Base-by-base conservation (phyloP, 108 stramenopile species). In the Pseudonitzschia multistriata region DNA sequence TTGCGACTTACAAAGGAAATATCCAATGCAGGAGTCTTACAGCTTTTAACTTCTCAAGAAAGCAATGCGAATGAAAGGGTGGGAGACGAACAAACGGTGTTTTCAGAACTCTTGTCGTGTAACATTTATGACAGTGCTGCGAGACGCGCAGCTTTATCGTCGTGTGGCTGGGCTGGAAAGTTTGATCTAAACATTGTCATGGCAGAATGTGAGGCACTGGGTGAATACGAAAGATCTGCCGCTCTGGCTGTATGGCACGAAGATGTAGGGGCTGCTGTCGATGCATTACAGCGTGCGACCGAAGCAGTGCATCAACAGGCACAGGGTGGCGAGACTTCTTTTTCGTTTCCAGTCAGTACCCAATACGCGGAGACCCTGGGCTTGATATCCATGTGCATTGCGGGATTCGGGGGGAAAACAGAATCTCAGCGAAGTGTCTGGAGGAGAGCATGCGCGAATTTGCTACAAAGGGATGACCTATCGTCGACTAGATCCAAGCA, bases 241-340 rank as follows among this genome's bases (percentile, higher is more conserved):
- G 87, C 89, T 27, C 49, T 94, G 25, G 89, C 92, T 0, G 76
- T 91, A 2, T 94, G 86, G 87, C 85, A 91, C 69, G 86, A 83
- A 27, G 78, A 89, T 68, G 59, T 91, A 7, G 88, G 85, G 25
- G 81, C 81, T 57, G 89, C 89, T 33, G 86, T 90, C 6, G 81
- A 78, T 3, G 68, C 81, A 14, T 73, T 93, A 27, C 86, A 90
- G 63, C 78, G 81, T 28, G 92, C 85, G 4, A 83, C 88, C 0
- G 79, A 83, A 4, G 50, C 72, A 11, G 67, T 82, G 28, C 55
- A 63, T 21, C 17, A 21, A 24, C 24, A 59, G 48, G 4, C 39
- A 33, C 14, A 30, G 10, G 52, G 82, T 24, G 40, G 52, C 63
- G 31, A 56, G 67, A 60, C 62, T 21, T 22, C 39, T 24, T 27